Conservation (phyloP, 1,284 basidiomycete species). For the Ceratobasidium sp. region DNA sequence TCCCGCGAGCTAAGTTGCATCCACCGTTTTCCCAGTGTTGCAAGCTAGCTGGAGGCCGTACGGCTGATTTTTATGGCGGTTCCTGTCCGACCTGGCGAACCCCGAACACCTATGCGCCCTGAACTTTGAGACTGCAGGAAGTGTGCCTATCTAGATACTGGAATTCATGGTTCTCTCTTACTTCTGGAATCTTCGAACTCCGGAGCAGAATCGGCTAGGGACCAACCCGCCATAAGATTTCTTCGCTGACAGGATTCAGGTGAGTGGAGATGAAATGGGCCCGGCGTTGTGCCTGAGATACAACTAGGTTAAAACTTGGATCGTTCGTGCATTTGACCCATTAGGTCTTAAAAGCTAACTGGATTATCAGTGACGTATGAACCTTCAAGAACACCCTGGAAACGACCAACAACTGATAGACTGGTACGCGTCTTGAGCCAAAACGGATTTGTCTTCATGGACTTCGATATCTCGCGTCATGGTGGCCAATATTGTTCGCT, state of each 20-base stretch:
- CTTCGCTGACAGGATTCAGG: constrained; percentile 85
- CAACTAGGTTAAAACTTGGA: constrained; percentile 80
- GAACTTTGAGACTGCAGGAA: constrained; percentile 75
- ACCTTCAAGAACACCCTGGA: constrained; percentile 67
- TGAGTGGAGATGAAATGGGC: constrained; percentile 88
- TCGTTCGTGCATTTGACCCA: constrained; percentile 57
- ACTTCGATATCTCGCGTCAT: constrained; percentile 87
- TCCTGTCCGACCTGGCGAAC: constrained; percentile 85
- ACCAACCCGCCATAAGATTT: constrained; percentile 81
- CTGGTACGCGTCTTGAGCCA: neutral
- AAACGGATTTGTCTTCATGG: constrained; percentile 54
- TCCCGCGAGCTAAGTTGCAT: too few relatives aligned
- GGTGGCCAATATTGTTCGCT: constrained; percentile 83
- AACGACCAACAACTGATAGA: constrained; percentile 7
- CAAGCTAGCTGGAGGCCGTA: constrained; percentile 90
- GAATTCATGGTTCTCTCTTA: constrained; percentile 89
- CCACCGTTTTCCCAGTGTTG: too few relatives aligned
- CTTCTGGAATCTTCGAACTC: constrained; percentile 56
- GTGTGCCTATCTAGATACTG: constrained; percentile 90
- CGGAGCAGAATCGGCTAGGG: constrained; percentile 58
- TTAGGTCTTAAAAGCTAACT: constrained; percentile 40
- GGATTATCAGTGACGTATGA: constrained; percentile 75
- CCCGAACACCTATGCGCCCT: constrained; percentile 55
- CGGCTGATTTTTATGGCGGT: constrained; percentile 91
- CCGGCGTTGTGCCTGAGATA: constrained; percentile 83